Conservation (phyloP, 2,329 filamentous ascomycete genomes). For the Rosellinia necatrix region DNA sequence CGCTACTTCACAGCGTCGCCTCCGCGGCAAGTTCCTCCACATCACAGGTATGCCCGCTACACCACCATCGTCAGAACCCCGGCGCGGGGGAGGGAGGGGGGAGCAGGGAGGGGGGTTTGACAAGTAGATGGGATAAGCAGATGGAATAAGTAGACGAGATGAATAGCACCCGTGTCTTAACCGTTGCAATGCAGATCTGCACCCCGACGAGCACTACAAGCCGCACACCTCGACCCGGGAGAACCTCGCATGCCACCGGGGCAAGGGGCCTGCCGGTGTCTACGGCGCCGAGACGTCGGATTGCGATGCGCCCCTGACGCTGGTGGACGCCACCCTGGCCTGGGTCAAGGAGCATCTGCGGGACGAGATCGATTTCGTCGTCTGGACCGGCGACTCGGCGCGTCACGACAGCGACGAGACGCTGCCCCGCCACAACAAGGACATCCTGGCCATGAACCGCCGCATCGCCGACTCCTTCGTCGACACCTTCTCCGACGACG, state of each 20-base stretch:
- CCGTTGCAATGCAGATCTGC: constrained; percentile 68
- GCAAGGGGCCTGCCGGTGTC: constrained; percentile 74
- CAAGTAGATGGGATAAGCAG: too few species aligned
- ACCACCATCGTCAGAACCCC: constrained; percentile 14
- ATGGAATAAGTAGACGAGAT: too few species aligned
- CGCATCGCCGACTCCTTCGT: constrained; percentile 76
- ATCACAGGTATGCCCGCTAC: constrained; percentile 71
- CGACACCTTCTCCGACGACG: constrained; percentile 68
- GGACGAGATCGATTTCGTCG: constrained; percentile 82
- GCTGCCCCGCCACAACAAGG: constrained; percentile 72
- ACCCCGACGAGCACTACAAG: constrained; percentile 89
- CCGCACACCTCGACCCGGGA: constrained; percentile 72
- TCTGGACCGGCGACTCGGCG: constrained; percentile 92
- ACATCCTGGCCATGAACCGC: constrained; percentile 80
- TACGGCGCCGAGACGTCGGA: constrained; percentile 86
- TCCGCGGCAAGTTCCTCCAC: constrained; percentile 81
- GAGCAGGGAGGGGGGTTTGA: too few species aligned
- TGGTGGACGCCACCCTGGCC: constrained; percentile 86
- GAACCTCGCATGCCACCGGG: constrained; percentile 76
- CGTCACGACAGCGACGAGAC: constrained; percentile 87
- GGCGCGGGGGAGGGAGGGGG: too few species aligned
- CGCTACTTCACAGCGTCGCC: constrained; percentile 45
- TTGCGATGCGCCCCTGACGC: constrained; percentile 81
- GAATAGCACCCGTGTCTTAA: constrained; percentile 19
- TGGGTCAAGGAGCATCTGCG: constrained; percentile 83